phyloP scores from a whole-genome alignment of 2,329 filamentous ascomycete genomes.

The Amauroascus verrucosus region DNA sequence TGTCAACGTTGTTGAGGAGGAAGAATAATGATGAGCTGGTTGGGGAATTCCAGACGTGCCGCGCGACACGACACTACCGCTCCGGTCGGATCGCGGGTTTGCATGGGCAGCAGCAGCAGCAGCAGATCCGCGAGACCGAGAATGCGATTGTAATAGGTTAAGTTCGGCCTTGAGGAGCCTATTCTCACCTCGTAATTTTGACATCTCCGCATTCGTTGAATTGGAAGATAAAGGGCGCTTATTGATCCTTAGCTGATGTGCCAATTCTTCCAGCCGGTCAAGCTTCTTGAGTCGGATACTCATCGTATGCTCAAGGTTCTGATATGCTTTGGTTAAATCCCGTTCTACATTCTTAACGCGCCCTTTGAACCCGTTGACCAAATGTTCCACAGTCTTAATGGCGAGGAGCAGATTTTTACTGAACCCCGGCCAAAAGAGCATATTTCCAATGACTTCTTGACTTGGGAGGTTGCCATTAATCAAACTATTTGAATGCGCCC shows the following conservation, averaged over 20 bases:
- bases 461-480: constrained; percentile 81
- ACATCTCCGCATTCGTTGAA: constrained; percentile 43
- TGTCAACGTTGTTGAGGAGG: constrained; percentile 25
- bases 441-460: constrained; percentile 73
- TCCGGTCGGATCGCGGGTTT: constrained; percentile 23
- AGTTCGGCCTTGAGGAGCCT: constrained; percentile 52
- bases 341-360: constrained; percentile 79
- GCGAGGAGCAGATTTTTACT: constrained; percentile 80
- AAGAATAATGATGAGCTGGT: constrained; percentile 24
- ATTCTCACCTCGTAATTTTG: constrained; percentile 50
- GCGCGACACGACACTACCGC: constrained; percentile 20
- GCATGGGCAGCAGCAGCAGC: constrained; percentile 22
- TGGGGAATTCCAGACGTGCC: constrained; percentile 28
- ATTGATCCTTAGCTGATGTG: constrained; percentile 48
- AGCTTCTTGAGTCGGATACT: constrained; percentile 73
- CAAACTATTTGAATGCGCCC: constrained; percentile 79
- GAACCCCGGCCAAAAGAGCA: constrained; percentile 67
- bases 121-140: constrained; percentile 43
- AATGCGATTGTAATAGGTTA: constrained; percentile 58
- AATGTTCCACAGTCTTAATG: constrained; percentile 73
- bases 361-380: constrained; percentile 65
- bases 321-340: constrained; percentile 84
- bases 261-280: constrained; percentile 71
- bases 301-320: constrained; percentile 69
- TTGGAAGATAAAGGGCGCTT: constrained; percentile 24